Conservation (phyloP, 2,329 filamentous ascomycete species). For the Cercospora zeina region DNA sequence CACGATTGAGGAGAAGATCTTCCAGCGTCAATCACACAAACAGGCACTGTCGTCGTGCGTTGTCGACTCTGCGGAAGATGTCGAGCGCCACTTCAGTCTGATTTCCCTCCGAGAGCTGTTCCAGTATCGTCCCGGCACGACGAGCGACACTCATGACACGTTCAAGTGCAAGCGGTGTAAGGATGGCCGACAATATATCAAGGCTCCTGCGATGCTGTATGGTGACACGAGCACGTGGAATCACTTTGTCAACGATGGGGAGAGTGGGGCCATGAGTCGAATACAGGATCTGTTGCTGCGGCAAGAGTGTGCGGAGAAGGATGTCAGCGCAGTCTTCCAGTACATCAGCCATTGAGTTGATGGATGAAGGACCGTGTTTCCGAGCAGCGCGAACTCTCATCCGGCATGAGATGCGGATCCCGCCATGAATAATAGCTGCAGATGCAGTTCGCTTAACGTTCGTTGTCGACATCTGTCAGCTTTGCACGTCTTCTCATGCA, state of each 20-base stretch:
- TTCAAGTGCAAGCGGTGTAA: conserved; percentile 97
- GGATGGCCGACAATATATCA: conserved; percentile 78
- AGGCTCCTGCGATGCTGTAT: conserved; percentile 92
- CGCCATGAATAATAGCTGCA: not conserved
- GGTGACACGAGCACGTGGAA: conserved; percentile 99
- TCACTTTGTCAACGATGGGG: conserved; percentile 80
- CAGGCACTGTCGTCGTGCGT: conserved; percentile 95
- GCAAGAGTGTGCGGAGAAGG: conserved; percentile 75
- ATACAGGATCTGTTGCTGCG: conserved; percentile 91
- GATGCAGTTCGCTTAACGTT: not conserved
- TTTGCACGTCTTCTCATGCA: not conserved
- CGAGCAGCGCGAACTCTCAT: not conserved
- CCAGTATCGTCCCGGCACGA: conserved; percentile 82
- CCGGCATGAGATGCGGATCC: not conserved
- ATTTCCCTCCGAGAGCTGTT: conserved; percentile 91
- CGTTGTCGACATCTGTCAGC: not conserved
- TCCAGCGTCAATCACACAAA: conserved; percentile 97
- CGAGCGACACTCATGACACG: conserved; percentile 93
- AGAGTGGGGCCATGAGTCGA: conserved; percentile 61
- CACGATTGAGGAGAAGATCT: conserved; percentile 98
- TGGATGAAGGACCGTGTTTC: not conserved
- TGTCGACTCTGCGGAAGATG: conserved; percentile 93
- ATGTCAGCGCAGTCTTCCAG: conserved; percentile 94
- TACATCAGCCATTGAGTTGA: conserved; percentile 80
- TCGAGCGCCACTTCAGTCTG: conserved; percentile 92